Conservation (phyloP, 192 early-diverging fungal species). For the Coemansia sp. region DNA sequence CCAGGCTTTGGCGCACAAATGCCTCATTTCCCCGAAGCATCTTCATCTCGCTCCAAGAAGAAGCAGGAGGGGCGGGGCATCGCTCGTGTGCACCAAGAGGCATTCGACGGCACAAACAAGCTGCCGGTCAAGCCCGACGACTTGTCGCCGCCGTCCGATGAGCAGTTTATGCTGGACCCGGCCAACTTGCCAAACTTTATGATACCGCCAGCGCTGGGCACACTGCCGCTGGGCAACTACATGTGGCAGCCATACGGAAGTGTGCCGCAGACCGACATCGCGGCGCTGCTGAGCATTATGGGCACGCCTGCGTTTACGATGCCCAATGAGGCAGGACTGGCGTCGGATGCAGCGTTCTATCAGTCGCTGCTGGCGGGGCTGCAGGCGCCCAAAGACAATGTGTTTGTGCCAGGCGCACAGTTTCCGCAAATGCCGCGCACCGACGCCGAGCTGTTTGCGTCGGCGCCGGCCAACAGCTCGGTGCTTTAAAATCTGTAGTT, state of each 20-base stretch:
- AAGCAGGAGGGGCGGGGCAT: conserved; percentile 36
- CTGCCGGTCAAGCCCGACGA: conserved; percentile 51
- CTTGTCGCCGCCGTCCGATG: conserved; percentile 26
- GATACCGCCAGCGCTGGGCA: conserved; percentile 19
- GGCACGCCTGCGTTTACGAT: conserved; percentile 5
- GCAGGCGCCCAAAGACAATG: conserved; percentile 7
- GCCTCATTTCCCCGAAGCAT: not conserved
- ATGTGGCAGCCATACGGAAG: conserved; percentile 1
- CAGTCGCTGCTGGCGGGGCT: conserved; percentile 27
- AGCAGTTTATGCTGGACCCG: conserved; percentile 47
- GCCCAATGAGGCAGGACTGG: not conserved
- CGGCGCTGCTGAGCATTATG: conserved; percentile 31
- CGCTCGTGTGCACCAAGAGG: conserved; percentile 44
- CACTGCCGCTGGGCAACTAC: conserved; percentile 6
- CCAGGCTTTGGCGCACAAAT: not conserved
- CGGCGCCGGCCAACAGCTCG: not conserved
- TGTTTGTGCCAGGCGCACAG: not conserved
- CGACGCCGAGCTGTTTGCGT: conserved; percentile 7
- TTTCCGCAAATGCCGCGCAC: not conserved
- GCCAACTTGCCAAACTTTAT: conserved; percentile 49
- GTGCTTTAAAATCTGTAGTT: conserved; percentile 7
- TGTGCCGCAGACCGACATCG: conserved; percentile 13
- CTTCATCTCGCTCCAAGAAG: conserved; percentile 16
- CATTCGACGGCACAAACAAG: conserved; percentile 53
- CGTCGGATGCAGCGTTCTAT: conserved; percentile 13